These are phyloP conservation scores for Xylariales sp. DNA, from an alignment of 2,329 filamentous ascomycete genomes.

Conservation along the genomic window DNA sequence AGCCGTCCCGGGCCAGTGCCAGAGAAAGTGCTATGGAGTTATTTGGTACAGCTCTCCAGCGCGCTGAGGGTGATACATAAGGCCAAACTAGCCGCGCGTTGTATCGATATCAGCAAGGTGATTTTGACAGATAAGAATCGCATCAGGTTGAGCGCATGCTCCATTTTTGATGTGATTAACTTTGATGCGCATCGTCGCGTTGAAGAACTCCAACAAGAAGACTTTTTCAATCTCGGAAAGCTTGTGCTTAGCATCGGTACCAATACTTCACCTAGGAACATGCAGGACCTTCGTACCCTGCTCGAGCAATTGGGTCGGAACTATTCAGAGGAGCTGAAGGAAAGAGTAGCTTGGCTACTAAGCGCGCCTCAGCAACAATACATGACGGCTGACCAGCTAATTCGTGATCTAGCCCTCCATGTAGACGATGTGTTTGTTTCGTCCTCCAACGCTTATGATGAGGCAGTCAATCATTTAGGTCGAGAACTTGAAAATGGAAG, in stretches of 20 bases:
- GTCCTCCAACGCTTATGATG: constrained; percentile 82
- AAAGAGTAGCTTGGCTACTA: constrained; percentile 85
- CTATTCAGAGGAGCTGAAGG: constrained; percentile 82
- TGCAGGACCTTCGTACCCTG: constrained; percentile 73
- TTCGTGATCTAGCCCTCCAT: constrained; percentile 81
- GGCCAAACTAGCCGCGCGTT: constrained; percentile 82
- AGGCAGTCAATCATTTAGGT: constrained; percentile 75
- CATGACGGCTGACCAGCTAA: constrained; percentile 83
- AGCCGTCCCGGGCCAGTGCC: constrained; percentile 63
- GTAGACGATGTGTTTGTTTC: constrained; percentile 81
- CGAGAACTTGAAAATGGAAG: constrained; percentile 92
- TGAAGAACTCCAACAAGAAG: constrained; percentile 85
- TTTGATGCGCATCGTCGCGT: constrained; percentile 77
- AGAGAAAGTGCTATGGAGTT: constrained; percentile 88
- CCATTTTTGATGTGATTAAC: constrained; percentile 88
- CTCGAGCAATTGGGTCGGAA: constrained; percentile 80
- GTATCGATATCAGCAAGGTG: constrained; percentile 89
- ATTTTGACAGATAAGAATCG: constrained; percentile 91
- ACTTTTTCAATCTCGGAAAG: constrained; percentile 85
- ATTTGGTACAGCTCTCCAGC: constrained; percentile 90
- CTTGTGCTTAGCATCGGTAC: constrained; percentile 86
- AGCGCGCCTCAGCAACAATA: constrained; percentile 67
- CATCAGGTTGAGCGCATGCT: constrained; percentile 87
- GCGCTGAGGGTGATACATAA: constrained; percentile 88
- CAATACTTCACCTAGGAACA: constrained; percentile 66